Base-by-base conservation (phyloP, 345 rosid genomes). In the Noccaea bulbosa region DNA sequence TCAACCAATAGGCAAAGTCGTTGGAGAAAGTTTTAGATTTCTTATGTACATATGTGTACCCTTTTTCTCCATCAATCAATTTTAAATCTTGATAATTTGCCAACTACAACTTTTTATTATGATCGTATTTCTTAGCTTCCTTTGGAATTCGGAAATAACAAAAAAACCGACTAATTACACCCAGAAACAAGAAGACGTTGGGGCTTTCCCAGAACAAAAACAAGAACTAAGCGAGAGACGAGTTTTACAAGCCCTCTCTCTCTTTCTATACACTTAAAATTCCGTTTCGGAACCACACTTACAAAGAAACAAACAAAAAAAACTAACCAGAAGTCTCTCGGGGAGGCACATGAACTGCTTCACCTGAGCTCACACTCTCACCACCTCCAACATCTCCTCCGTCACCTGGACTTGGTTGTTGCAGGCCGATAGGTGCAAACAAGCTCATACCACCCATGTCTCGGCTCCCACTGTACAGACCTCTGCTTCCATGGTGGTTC, bases 401-500 rank as follows among this genome's bases (percentile, higher is more conserved):
- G 7, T 65, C 52, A 15, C 66, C 15, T 33, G 60, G 5, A 47
- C 44, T 60, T 22, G 22, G 68, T 54, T 75, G 75, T 44, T 69
- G 74, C 66, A 63, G 67, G 14, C 77, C 78, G 5, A 88, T 73
- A n/a, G 84, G 37, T 0, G 85, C 75, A 54, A 81, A 79, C 48
- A 87, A 62, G 49, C 85, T 79, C 69, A 78, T 63, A 4, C 89
- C 83, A 69, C 80, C 69, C 1, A 86, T 78, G 20, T 83, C 96
- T 14, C 79, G 52, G 11, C 75, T 66, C 35, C 85, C 89, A 40
- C 85, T 59, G 72, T 90, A 93, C 1, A 93, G 77, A 15, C 92
- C 93, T 27, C 96, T 77, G 74, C 87, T 93, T 81, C 82, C 61
- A 65, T 88, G 78, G 67, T 78, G 78, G 48, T 80, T 75, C 71